These are phyloP conservation scores for Ceratonia siliqua DNA, from an alignment of 306 rosid species.

Conservation along the genomic window DNA sequence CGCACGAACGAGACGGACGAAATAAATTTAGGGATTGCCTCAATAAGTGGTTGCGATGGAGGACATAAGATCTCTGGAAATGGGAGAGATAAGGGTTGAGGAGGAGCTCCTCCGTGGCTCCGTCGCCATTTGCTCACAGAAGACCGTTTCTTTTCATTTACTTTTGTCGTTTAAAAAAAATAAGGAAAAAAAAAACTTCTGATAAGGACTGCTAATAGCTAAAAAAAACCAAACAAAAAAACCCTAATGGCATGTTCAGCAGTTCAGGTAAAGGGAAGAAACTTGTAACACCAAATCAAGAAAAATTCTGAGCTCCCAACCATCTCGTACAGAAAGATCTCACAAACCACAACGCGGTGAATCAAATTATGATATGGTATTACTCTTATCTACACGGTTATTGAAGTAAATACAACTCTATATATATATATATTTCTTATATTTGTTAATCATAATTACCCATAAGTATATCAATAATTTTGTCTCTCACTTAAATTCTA, in stretches of 20 bases:
- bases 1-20: background rate
- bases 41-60: constrained; percentile 8
- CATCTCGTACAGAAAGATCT: background rate
- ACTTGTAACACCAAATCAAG: background rate
- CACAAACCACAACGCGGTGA: background rate
- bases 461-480: background rate
- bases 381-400: no score
- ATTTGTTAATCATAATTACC: background rate
- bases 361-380: no score
- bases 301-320: background rate
- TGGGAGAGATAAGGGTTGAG: background rate
- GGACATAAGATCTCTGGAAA: constrained; percentile 26
- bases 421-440: no score
- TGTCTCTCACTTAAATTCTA: background rate
- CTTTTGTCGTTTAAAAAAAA: no score
- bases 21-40: background rate
- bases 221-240: background rate
- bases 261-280: background rate
- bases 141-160: constrained; percentile 25
- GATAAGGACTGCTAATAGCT: background rate
- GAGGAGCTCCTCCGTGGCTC: constrained; percentile 32
- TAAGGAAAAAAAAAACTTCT: background rate
- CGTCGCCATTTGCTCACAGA: constrained; percentile 34
- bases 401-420: no score
- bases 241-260: background rate